Conservation (phyloP, 1,139 yeast species). For the Scheffersomyces quercinus region DNA sequence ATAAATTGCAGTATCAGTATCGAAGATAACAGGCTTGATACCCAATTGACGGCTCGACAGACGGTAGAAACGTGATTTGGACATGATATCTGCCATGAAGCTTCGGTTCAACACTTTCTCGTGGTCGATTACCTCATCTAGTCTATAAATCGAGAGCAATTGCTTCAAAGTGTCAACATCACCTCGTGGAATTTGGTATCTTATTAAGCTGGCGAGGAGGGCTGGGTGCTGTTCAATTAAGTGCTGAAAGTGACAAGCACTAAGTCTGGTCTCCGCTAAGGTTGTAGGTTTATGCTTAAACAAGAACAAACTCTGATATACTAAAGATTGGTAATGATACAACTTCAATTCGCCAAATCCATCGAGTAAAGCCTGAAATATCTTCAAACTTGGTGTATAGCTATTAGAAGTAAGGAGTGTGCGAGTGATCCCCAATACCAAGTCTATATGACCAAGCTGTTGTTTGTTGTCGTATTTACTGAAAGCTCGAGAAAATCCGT, state of each 20-base stretch:
- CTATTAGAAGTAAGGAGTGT: conserved; percentile 18
- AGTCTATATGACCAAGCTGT: conserved; percentile 20
- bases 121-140: conserved; percentile 29
- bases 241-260: conserved; percentile 21
- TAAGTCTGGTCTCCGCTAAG: conserved; percentile 15
- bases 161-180: conserved; percentile 22
- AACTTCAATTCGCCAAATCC: conserved; percentile 23
- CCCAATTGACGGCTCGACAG: conserved; percentile 12
- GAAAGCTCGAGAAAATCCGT: conserved; percentile 17
- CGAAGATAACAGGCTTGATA: conserved; percentile 14
- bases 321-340: conserved; percentile 27
- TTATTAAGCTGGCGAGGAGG: conserved; percentile 26
- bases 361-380: conserved; percentile 28
- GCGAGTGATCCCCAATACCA: conserved; percentile 20
- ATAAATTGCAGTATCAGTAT: conserved; percentile 14
- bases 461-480: conserved; percentile 13
- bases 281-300: conserved; percentile 22
- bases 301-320: conserved; percentile 25
- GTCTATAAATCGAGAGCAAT: conserved; percentile 28
- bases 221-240: conserved; percentile 28
- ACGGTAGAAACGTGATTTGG: conserved; percentile 29
- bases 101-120: conserved; percentile 23
- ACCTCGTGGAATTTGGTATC: conserved; percentile 24
- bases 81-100: conserved; percentile 21
- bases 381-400: conserved; percentile 23